These are phyloP conservation scores for Daldinia loculata DNA, from an alignment of 495 filamentous ascomycete species.

Conservation along the genomic window DNA sequence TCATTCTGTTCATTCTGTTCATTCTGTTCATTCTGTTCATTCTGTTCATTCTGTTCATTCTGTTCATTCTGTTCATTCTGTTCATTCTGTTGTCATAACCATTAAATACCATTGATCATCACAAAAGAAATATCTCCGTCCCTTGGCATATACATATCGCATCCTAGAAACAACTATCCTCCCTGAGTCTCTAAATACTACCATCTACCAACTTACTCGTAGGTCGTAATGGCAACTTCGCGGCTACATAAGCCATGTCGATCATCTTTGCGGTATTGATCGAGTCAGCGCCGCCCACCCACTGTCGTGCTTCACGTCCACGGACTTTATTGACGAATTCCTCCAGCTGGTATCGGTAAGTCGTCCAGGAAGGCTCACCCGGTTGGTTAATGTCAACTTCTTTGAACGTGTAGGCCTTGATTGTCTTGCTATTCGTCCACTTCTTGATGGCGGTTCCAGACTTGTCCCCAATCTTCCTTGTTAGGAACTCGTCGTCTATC, in stretches of 20 bases:
- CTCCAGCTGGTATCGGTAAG: slow-evolving; percentile 63
- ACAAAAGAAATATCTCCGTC: neutral
- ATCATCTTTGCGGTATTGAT: slow-evolving; percentile 62
- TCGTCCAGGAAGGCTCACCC: slow-evolving; percentile 60
- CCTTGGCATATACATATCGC: neutral
- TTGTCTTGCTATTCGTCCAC: slow-evolving; percentile 54
- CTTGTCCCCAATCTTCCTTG: slow-evolving; percentile 44
- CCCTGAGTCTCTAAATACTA: neutral
- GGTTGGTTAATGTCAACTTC: slow-evolving; percentile 46
- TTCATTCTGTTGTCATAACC: too few relatives aligned
- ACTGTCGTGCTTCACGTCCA: slow-evolving; percentile 56
- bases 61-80: too few relatives aligned
- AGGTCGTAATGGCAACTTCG: slow-evolving; percentile 55
- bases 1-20: too few relatives aligned
- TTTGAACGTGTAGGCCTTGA: slow-evolving; percentile 60
- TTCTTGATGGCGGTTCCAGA: slow-evolving; percentile 45
- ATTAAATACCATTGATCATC: neutral
- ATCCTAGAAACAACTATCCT: neutral
- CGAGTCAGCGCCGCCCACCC: slow-evolving; percentile 62
- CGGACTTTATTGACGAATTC: slow-evolving; percentile 65
- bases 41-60: too few relatives aligned
- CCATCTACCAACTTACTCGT: slow-evolving; percentile 43
- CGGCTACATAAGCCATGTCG: slow-evolving; percentile 61
- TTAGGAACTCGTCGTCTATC: slow-evolving; percentile 54
- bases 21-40: too few relatives aligned